Percentiles rank a stretch among this genome's conserved stretches.
Conservation (phyloP, 768 basidiomycete genomes). For the Ramaria sp. region DNA sequence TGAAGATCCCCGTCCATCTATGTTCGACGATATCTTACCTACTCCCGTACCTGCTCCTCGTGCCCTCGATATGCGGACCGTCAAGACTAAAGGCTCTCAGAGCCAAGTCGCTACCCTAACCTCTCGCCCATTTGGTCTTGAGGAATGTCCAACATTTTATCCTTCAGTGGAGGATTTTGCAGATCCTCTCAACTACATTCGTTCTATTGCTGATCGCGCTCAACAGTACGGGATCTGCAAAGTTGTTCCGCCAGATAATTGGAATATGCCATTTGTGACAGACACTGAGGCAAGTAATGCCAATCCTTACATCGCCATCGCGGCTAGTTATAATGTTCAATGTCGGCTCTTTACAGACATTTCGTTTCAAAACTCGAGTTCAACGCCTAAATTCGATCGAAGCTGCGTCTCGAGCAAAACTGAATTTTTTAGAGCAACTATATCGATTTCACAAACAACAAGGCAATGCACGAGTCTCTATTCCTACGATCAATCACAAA, state of each 20-base stretch:
- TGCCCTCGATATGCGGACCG: slow-evolving; percentile 53
- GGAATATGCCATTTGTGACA: slow-evolving; percentile 95
- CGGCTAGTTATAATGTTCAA: slow-evolving; percentile 13
- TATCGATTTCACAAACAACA: slow-evolving; percentile 96
- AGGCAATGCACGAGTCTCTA: slow-evolving; percentile 80
- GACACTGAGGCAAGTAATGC: slow-evolving; percentile 70
- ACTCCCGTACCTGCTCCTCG: slow-evolving; percentile 54
- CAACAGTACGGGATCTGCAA: slow-evolving; percentile 87
- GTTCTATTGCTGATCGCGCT: slow-evolving; percentile 62
- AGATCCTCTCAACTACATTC: slow-evolving; percentile 91
- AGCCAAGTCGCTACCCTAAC: slow-evolving; percentile 27
- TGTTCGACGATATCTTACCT: slow-evolving; percentile 36
- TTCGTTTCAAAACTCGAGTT: slow-evolving; percentile 92
- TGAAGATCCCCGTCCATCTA: slow-evolving; percentile 16
- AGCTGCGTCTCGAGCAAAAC: slow-evolving; percentile 89
- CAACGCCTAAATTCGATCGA: slow-evolving; percentile 95
- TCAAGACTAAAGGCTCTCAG: slow-evolving; percentile 55
- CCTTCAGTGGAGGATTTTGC: slow-evolving; percentile 87
- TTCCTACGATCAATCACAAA: slow-evolving; percentile 90
- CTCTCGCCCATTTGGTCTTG: slow-evolving; percentile 74
- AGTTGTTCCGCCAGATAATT: slow-evolving; percentile 83
- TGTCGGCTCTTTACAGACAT: slow-evolving; percentile 40
- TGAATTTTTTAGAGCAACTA: slow-evolving; percentile 95
- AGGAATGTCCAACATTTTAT: slow-evolving; percentile 83
- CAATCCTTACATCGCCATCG: neutral